Evolutionary conservation across 2,329 filamentous ascomycete species (phyloP).

Genomic region (Pyrenophora teres): DNA sequence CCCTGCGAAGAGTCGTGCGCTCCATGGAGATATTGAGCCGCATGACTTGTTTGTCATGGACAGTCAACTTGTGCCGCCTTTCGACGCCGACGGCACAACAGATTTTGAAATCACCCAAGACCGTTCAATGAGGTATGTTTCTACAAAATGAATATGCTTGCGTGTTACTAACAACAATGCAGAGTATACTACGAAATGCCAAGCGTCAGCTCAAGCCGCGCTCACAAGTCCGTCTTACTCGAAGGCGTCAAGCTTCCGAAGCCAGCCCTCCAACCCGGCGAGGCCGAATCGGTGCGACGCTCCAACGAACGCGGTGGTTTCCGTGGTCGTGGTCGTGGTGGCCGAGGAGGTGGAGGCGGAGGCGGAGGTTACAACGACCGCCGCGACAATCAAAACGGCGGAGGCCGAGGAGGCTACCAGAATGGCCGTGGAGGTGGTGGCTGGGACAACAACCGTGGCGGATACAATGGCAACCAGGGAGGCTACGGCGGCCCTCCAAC

Average conservation of each 20-base stretch:
- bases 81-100: conserved; percentile 61
- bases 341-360: conserved; percentile 21
- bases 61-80: conserved; percentile 75
- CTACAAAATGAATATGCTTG: neutral
- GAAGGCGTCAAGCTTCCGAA: conserved; percentile 76
- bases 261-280: conserved; percentile 69
- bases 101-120: conserved; percentile 52
- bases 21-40: conserved; percentile 81
- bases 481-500: conserved; percentile 20
- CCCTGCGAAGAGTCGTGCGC: conserved; percentile 72
- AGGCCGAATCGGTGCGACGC: conserved; percentile 69
- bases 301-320: conserved; percentile 63
- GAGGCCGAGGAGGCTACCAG: conserved; percentile 32
- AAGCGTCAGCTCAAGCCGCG: conserved; percentile 59
- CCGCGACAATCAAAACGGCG: conserved; percentile 28
- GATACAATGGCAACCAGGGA: conserved; percentile 28
- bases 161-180: conserved; percentile 27
- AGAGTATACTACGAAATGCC: conserved; percentile 90
- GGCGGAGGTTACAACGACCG: conserved; percentile 47
- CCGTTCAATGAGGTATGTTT: conserved; percentile 76
- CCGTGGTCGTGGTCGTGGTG: conserved; percentile 25
- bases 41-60: conserved; percentile 85
- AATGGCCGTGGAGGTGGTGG: conserved; percentile 23
- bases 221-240: conserved; percentile 93
- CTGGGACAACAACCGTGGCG: conserved; percentile 15